Evolutionary conservation across 2,329 filamentous ascomycete species (phyloP).

Genomic region (Alternaria brassicicola): DNA sequence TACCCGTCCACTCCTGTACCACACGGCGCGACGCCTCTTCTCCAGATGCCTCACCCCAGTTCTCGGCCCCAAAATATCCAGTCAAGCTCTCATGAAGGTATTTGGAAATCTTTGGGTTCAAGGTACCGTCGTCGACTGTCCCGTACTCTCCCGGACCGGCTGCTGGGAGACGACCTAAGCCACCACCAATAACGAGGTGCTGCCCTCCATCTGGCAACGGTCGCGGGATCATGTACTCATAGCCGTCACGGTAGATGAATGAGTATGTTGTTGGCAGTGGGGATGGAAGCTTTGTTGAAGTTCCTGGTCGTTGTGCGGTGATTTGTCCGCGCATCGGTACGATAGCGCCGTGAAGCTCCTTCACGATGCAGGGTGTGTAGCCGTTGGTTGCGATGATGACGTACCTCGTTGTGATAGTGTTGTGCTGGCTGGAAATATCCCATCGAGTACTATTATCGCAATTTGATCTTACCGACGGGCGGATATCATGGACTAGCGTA

Average conservation of each 20-base stretch:
- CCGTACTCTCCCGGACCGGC: constrained; percentile 59
- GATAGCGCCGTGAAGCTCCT: constrained; percentile 48
- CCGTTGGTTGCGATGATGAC: constrained; percentile 47
- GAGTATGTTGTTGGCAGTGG: constrained; percentile 62
- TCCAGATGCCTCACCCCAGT: constrained; percentile 43
- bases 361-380: constrained; percentile 41
- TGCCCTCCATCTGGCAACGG: constrained; percentile 49
- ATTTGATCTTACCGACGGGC: neutral
- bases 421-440: constrained; percentile 28
- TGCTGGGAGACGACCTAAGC: constrained; percentile 51
- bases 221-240: constrained; percentile 71
- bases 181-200: constrained; percentile 68
- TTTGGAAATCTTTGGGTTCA: constrained; percentile 59
- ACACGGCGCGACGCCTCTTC: constrained; percentile 31
- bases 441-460: constrained; percentile 8
- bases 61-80: constrained; percentile 58
- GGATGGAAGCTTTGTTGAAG: constrained; percentile 43
- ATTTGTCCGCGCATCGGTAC: constrained; percentile 52
- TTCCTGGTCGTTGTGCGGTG: constrained; percentile 47
- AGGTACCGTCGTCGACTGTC: constrained; percentile 61
- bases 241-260: constrained; percentile 65
- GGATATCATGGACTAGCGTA: constrained; percentile 34
- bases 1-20: constrained; percentile 55
- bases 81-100: constrained; percentile 54
- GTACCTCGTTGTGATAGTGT: constrained; percentile 19